Conservation (phyloP, 2,329 filamentous ascomycete genomes). For the Xylaria sp. region DNA sequence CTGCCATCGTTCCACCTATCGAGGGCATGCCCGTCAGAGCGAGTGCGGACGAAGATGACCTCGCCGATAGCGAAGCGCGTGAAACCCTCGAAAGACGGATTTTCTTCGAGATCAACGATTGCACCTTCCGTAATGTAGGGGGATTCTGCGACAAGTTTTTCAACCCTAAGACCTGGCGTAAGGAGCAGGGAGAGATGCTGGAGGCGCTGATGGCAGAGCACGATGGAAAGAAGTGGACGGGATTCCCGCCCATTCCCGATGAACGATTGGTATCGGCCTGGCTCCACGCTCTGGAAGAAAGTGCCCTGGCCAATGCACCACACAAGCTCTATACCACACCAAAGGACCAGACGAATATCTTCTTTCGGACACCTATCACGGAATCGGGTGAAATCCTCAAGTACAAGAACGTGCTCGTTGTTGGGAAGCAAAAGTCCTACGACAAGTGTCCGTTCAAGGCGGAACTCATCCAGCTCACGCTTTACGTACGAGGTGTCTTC, state of each 20-base stretch:
- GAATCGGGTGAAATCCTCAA: background rate
- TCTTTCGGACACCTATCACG: background rate
- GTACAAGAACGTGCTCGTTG: background rate
- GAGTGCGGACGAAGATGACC: no score
- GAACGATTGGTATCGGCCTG: constrained; percentile 11
- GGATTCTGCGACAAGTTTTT: constrained; percentile 16
- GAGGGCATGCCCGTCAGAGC: no score
- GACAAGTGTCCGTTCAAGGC: background rate
- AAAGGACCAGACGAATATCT: no score
- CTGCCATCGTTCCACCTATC: no score
- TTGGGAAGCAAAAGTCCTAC: background rate
- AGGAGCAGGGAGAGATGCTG: background rate
- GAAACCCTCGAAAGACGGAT: no score
- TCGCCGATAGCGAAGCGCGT: no score
- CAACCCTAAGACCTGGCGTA: background rate
- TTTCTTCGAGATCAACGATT: constrained; percentile 2
- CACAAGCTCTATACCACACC: constrained; percentile 1
- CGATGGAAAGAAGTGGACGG: background rate
- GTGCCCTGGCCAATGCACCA: background rate
- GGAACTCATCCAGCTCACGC: constrained; percentile 2
- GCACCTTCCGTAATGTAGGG: constrained; percentile 13
- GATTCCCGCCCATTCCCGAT: background rate
- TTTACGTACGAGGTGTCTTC: constrained; percentile 13
- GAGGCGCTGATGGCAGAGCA: background rate
- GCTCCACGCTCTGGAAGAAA: background rate